phyloP scores from a whole-genome alignment of 768 basidiomycete genomes.

The Ramaria rubella region DNA sequence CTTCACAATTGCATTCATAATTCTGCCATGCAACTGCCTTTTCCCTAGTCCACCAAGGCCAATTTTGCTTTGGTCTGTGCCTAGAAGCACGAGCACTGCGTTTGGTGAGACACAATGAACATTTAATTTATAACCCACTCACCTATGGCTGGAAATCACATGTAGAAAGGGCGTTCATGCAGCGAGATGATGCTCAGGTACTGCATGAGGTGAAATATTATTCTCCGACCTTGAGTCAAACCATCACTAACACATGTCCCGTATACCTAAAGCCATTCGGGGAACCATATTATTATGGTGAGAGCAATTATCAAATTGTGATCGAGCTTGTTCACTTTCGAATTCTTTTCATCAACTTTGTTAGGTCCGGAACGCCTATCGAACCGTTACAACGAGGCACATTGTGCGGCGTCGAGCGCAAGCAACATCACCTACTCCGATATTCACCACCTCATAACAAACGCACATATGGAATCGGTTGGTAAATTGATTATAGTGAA shows the following conservation, averaged over 20 bases:
- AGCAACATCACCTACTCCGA: conserved; percentile 1
- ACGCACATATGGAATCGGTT: background rate
- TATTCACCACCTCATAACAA: background rate
- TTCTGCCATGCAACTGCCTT: too few species aligned
- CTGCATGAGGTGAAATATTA: background rate
- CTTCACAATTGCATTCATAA: too few species aligned
- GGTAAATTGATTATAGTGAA: conserved; percentile 1
- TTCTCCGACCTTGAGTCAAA: background rate
- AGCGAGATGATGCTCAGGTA: background rate
- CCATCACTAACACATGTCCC: background rate
- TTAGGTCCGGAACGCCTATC: conserved; percentile 3
- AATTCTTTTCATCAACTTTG: background rate
- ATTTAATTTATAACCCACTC: background rate
- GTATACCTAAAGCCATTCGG: background rate
- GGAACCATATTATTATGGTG: conserved; percentile 1
- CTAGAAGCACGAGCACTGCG: conserved; percentile 3
- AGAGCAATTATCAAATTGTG: too few species aligned
- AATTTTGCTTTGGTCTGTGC: conserved; percentile 3
- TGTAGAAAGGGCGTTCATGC: conserved; percentile 1
- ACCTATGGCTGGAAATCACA: background rate
- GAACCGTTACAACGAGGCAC: background rate
- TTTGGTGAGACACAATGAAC: background rate
- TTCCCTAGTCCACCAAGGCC: too few species aligned
- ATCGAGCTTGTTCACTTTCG: background rate
- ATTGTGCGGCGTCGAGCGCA: background rate